phyloP scores from a whole-genome alignment of 108 stramenopile genomes.

The Fragilaria crotonensis region DNA sequence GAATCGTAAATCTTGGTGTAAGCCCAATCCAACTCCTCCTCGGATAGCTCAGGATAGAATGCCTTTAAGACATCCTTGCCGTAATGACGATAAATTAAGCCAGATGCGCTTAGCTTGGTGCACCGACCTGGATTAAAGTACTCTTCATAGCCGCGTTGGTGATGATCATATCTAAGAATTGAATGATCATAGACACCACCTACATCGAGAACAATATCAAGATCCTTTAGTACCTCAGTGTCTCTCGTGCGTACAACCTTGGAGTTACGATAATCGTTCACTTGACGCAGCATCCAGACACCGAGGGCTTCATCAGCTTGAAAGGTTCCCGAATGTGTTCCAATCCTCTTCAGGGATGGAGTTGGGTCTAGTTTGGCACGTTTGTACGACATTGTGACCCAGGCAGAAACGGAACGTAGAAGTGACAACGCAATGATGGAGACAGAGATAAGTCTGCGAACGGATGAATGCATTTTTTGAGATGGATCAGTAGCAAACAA shows the following conservation, averaged over 20 bases:
- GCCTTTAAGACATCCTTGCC: slow-evolving; percentile 83
- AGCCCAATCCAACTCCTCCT: slow-evolving; percentile 47
- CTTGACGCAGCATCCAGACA: slow-evolving; percentile 78
- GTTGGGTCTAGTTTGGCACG: slow-evolving; percentile 2
- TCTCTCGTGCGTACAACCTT: slow-evolving; percentile 88
- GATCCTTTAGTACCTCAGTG: slow-evolving; percentile 53
- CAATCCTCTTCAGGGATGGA: slow-evolving; percentile 58
- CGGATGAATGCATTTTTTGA: no score
- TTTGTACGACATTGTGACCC: not conserved
- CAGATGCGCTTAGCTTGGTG: slow-evolving; percentile 86
- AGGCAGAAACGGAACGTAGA: not conserved
- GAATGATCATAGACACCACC: slow-evolving; percentile 91
- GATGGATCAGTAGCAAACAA: no score
- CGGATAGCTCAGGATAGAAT: slow-evolving; percentile 54
- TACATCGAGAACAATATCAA: slow-evolving; percentile 95
- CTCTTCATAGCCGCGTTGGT: slow-evolving; percentile 93
- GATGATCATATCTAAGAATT: slow-evolving; percentile 90
- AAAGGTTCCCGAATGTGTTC: slow-evolving; percentile 89
- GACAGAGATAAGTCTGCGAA: no score
- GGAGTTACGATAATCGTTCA: slow-evolving; percentile 65
- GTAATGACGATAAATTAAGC: slow-evolving; percentile 96
- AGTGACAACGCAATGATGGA: not conserved
- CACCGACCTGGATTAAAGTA: slow-evolving; percentile 59
- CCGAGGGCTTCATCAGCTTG: slow-evolving; percentile 98
- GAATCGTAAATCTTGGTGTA: slow-evolving; percentile 77